A percentile compares a stretch with the other conserved stretches of the same genome.
phyloP scores from a whole-genome alignment of 345 rosid genomes.

The Eucalyptus brandiana region DNA sequence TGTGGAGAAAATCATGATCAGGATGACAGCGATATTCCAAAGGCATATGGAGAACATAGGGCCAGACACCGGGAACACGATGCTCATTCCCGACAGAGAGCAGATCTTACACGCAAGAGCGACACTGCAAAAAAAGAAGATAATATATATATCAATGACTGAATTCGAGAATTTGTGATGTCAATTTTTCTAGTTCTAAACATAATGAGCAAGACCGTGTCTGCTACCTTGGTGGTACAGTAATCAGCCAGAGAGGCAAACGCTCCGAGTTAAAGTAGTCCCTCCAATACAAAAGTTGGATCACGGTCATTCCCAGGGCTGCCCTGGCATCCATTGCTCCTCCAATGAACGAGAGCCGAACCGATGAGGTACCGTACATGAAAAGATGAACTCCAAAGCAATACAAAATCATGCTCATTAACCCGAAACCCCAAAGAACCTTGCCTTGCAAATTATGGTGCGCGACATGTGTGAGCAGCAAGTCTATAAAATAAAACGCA shows the following conservation, averaged over 20 bases:
- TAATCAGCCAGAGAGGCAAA: background rate
- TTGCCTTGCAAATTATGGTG: background rate
- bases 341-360: background rate
- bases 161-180: background rate
- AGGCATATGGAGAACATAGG: background rate
- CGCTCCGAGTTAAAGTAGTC: background rate
- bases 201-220: background rate
- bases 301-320: background rate
- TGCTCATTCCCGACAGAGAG: background rate
- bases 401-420: background rate
- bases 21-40: background rate
- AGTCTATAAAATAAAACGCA: no score
- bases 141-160: background rate
- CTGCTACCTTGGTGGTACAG: background rate
- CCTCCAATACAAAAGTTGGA: background rate
- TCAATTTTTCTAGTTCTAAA: background rate
- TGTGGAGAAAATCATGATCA: background rate
- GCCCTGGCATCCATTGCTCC: background rate
- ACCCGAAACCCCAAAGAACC: background rate
- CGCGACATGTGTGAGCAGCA: background rate
- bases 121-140: background rate
- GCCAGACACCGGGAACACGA: background rate
- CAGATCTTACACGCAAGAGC: background rate
- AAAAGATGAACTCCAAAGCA: background rate
- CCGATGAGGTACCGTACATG: background rate